phyloP scores from a whole-genome alignment of 768 basidiomycete genomes.

The Suillus bovinus region DNA sequence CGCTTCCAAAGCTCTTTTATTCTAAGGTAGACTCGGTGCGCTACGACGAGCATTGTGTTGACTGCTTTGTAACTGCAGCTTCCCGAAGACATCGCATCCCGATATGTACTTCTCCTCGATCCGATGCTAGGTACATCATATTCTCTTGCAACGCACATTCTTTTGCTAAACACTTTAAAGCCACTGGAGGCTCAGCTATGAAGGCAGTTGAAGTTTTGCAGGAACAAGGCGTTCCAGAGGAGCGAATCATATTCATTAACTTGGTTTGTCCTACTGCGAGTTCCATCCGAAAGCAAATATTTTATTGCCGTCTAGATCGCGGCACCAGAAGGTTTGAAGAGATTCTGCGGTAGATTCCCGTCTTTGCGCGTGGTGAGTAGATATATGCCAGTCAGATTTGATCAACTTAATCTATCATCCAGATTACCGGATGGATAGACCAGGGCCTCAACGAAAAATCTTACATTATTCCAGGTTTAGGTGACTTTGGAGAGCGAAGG shows the following conservation, averaged over 20 bases:
- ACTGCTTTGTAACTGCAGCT: constrained; percentile 49
- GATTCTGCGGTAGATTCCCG: constrained; percentile 73
- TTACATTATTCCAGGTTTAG: constrained; percentile 92
- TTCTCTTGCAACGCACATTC: neutral
- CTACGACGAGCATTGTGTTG: neutral
- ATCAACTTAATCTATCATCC: neutral
- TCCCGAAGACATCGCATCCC: constrained; percentile 86
- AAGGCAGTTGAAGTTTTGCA: constrained; percentile 95
- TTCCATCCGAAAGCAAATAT: constrained; percentile 5
- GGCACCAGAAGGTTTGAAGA: constrained; percentile 84
- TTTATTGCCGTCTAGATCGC: constrained; percentile 58
- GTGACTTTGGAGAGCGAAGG: constrained; percentile 96
- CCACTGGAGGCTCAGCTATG: constrained; percentile 96
- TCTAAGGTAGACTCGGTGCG: constrained; percentile 54
- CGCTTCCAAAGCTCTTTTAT: constrained; percentile 90
- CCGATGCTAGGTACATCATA: constrained; percentile 86
- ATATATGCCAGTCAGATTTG: neutral
- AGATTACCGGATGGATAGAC: constrained; percentile 98
- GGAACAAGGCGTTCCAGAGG: constrained; percentile 90
- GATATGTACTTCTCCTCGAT: constrained; percentile 93
- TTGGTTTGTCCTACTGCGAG: constrained; percentile 49
- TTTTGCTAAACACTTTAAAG: constrained; percentile 32
- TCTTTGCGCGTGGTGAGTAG: neutral
- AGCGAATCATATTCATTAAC: constrained; percentile 94
- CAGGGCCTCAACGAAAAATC: constrained; percentile 88